Percentiles rank a stretch among this genome's conserved stretches.
These are phyloP conservation scores for Paracamarosporium sp. DNA, from an alignment of 2,329 filamentous ascomycete species.

Conservation along the genomic window DNA sequence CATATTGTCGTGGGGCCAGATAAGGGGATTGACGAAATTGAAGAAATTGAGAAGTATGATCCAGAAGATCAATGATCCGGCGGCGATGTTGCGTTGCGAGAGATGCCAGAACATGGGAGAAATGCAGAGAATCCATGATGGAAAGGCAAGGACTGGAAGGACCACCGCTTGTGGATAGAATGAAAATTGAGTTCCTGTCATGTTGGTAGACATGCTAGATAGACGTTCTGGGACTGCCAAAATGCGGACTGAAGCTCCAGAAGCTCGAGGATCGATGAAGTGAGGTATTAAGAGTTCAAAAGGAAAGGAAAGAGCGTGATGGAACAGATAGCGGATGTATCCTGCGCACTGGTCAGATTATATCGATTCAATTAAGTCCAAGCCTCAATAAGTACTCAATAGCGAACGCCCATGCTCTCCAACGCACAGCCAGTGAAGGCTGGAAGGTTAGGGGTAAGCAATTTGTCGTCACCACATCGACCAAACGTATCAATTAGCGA, in stretches of 20 bases:
- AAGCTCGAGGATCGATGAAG: not conserved
- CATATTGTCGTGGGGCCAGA: slow-evolving; percentile 68
- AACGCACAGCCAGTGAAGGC: not conserved
- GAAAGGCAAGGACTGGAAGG: slow-evolving; percentile 57
- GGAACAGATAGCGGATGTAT: not conserved
- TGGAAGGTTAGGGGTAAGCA: not conserved
- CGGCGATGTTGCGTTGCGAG: slow-evolving; percentile 66
- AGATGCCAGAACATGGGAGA: slow-evolving; percentile 67
- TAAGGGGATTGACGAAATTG: slow-evolving; percentile 66
- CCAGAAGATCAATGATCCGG: slow-evolving; percentile 64
- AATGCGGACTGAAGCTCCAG: not conserved
- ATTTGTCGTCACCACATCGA: not conserved
- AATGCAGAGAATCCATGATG: slow-evolving; percentile 61
- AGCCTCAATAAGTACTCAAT: not conserved
- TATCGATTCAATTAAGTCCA: not conserved
- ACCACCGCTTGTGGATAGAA: slow-evolving; percentile 46
- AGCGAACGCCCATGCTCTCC: not conserved
- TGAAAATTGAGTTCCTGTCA: slow-evolving; percentile 12
- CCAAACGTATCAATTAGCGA: not conserved
- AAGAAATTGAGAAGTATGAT: slow-evolving; percentile 63
- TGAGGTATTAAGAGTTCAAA: not conserved
- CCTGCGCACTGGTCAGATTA: not conserved
- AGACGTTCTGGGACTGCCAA: not conserved
- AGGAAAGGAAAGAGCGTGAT: not conserved
- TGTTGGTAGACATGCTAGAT: not conserved